Evolutionary conservation across 2,329 filamentous ascomycete species (phyloP).

Genomic region (Ascochyta koolunga): DNA sequence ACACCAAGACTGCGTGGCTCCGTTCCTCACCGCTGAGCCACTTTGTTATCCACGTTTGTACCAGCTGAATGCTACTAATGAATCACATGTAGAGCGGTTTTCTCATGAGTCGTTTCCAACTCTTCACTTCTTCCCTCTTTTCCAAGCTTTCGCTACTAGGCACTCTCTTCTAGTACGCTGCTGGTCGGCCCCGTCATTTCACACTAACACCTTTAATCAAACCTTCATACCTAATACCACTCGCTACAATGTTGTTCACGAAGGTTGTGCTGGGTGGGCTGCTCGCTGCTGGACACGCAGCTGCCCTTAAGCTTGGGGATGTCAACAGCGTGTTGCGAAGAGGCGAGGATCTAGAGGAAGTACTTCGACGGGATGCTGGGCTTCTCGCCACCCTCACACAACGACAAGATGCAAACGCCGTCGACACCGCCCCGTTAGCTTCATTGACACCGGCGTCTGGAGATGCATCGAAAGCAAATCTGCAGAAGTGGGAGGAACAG

Average conservation of each 20-base stretch:
- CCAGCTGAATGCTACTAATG: conserved; percentile 33
- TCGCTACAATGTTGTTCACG: conserved; percentile 41
- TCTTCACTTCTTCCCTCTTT: conserved; percentile 37
- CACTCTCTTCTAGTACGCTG: conserved; percentile 42
- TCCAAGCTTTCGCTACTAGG: conserved; percentile 31
- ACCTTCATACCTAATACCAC: conserved; percentile 37
- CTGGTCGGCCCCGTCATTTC: conserved; percentile 43
- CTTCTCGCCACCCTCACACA: conserved; percentile 44
- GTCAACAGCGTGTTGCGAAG: conserved; percentile 38
- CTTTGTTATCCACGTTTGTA: conserved; percentile 33
- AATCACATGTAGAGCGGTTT: conserved; percentile 38
- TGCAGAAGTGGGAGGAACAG: conserved; percentile 45
- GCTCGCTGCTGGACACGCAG: conserved; percentile 41
- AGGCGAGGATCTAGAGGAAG: conserved; percentile 39
- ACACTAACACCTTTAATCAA: conserved; percentile 44
- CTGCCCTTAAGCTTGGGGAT: conserved; percentile 32
- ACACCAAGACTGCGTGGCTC: conserved; percentile 27
- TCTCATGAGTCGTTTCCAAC: conserved; percentile 32
- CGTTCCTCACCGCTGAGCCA: conserved; percentile 20
- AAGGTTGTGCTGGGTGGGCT: conserved; percentile 38
- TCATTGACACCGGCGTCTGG: conserved; percentile 43
- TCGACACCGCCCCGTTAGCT: conserved; percentile 35
- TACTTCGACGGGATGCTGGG: conserved; percentile 42
- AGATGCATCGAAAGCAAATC: conserved; percentile 40
- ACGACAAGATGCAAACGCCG: conserved; percentile 42